These are phyloP conservation scores for Sporothrix protearum DNA, from an alignment of 2,329 filamentous ascomycete genomes.

Conservation along the genomic window DNA sequence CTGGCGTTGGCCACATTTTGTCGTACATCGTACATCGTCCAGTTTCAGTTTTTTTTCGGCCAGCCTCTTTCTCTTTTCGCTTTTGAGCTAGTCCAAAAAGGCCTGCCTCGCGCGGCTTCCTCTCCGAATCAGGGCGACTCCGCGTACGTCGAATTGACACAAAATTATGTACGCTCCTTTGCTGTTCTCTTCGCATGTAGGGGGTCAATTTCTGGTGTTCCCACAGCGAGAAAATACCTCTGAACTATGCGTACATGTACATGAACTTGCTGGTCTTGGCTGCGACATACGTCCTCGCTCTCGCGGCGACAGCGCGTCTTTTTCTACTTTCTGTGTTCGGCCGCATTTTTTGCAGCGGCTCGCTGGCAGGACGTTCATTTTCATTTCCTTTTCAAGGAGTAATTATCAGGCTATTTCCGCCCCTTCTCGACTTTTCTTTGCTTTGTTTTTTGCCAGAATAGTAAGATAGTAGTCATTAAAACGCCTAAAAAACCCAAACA, in stretches of 20 bases:
- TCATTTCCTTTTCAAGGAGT: background rate
- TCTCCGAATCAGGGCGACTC: conserved; percentile 21
- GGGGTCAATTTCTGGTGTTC: background rate
- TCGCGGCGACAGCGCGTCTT: background rate
- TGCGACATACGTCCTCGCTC: background rate
- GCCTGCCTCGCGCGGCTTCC: conserved; percentile 19
- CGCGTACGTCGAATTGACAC: background rate
- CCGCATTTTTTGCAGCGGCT: background rate
- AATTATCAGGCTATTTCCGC: too few relatives aligned
- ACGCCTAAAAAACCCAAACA: background rate
- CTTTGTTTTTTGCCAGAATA: background rate
- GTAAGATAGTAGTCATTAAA: too few relatives aligned
- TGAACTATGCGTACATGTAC: too few relatives aligned
- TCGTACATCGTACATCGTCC: too few relatives aligned
- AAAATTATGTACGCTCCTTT: conserved; percentile 3
- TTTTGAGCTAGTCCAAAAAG: conserved; percentile 15
- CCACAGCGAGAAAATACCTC: background rate
- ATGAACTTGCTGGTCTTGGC: background rate
- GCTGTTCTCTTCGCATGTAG: background rate
- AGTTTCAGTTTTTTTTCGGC: conserved; percentile 19
- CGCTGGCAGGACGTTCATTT: background rate
- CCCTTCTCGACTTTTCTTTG: too few relatives aligned
- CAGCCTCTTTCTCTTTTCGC: conserved; percentile 8
- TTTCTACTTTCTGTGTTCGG: conserved; percentile 12
- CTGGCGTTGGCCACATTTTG: background rate